A percentile compares a stretch with the other conserved stretches of the same genome.
These are phyloP conservation scores for Saccharomycopsis sp. DNA, from an alignment of 805 yeast genomes.

Conservation along the genomic window DNA sequence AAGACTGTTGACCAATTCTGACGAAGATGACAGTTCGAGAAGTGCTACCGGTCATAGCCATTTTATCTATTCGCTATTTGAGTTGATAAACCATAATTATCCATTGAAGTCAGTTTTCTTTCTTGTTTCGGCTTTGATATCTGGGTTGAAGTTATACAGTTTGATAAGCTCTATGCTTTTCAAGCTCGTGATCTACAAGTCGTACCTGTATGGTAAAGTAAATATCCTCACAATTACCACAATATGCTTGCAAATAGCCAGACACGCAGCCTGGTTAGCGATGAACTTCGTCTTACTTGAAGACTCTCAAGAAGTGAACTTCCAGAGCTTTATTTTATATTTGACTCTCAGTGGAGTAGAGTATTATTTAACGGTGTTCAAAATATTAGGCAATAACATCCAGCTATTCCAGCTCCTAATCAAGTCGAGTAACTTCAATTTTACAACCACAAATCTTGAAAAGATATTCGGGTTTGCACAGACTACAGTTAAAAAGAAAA, in stretches of 20 bases:
- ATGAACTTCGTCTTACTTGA: constrained; percentile 12
- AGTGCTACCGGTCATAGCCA: constrained; percentile 8
- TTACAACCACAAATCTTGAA: not conserved
- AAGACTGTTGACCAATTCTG: not conserved
- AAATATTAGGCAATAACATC: constrained; percentile 10
- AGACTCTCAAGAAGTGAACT: constrained; percentile 16
- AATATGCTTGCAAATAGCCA: not conserved
- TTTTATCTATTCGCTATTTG: constrained; percentile 15
- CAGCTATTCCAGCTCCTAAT: constrained; percentile 9
- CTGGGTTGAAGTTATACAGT: constrained; percentile 7
- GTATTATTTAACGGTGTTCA: constrained; percentile 12
- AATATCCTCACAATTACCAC: not conserved
- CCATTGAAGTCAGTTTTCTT: constrained; percentile 13
- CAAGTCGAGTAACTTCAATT: constrained; percentile 16
- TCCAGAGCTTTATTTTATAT: constrained; percentile 9
- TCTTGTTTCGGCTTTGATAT: constrained; percentile 6
- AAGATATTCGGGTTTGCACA: not conserved
- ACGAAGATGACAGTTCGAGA: not conserved
- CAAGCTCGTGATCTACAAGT: constrained; percentile 1
- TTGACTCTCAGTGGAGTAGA: constrained; percentile 5
- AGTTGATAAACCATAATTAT: constrained; percentile 15
- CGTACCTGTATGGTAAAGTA: constrained; percentile 4
- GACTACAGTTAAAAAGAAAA: not conserved
- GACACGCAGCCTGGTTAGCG: constrained; percentile 7
- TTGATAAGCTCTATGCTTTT: not conserved